Evolutionary conservation across 148 eudicot species (phyloP).

Genomic region (Salicornia ramosissima): DNA sequence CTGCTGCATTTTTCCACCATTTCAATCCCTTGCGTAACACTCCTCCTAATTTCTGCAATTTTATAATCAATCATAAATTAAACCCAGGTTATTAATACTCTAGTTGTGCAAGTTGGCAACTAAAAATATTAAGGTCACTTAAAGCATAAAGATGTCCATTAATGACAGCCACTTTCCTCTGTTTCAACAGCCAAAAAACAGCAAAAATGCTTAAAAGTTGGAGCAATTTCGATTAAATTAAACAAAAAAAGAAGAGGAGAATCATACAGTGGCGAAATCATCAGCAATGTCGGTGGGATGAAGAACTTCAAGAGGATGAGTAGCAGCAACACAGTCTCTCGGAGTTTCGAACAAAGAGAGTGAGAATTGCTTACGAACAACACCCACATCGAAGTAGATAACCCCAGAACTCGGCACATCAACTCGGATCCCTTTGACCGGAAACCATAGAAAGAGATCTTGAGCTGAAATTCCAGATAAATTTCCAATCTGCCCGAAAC

Average conservation of each 20-base stretch:
- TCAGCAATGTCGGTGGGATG: too few species aligned
- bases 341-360: constrained; percentile 72
- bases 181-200: not conserved
- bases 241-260: not conserved
- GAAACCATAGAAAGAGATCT: constrained; percentile 81
- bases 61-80: not conserved
- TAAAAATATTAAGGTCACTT: constrained; percentile 3
- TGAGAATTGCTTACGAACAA: constrained; percentile 77
- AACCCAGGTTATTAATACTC: not conserved
- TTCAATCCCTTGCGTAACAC: constrained; percentile 23
- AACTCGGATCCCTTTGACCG: constrained; percentile 69
- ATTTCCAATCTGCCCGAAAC: constrained; percentile 47
- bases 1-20: constrained; percentile 21
- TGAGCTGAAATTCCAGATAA: constrained; percentile 67
- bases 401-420: constrained; percentile 79
- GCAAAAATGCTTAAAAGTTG: not conserved
- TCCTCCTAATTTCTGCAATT: constrained; percentile 24
- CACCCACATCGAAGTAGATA: constrained; percentile 91
- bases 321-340: constrained; percentile 51
- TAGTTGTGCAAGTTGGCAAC: not conserved
- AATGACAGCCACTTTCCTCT: constrained; percentile 1
- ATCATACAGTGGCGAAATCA: constrained; percentile 29
- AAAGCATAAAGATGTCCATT: constrained; percentile 12
- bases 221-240: too few species aligned
- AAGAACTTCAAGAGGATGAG: constrained; percentile 15